phyloP scores from a whole-genome alignment of 2,329 filamentous ascomycete species.

The Verticillium albo-atrum region DNA sequence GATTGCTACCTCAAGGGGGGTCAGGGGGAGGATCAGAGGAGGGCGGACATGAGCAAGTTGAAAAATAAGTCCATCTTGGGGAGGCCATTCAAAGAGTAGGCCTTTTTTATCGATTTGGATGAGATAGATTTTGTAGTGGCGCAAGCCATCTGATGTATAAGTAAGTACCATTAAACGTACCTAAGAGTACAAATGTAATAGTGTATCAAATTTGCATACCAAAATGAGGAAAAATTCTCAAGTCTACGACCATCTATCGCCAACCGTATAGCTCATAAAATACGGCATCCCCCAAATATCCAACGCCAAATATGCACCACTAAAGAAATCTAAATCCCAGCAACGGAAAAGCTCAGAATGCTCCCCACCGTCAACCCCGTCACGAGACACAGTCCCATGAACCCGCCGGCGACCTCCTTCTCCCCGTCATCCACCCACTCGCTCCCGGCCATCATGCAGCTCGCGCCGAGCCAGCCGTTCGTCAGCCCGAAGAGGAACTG shows the following conservation, averaged over 20 bases:
- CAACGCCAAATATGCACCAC: not conserved
- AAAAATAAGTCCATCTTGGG: not conserved
- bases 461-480: slow-evolving; percentile 83
- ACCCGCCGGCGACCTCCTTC: slow-evolving; percentile 82
- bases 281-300: not conserved
- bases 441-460: slow-evolving; percentile 85
- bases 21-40: not conserved
- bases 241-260: not conserved
- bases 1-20: slow-evolving; percentile 7
- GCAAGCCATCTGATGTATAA: not conserved
- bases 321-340: slow-evolving; percentile 35
- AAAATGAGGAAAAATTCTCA: too few relatives aligned
- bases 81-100: not conserved
- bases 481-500: slow-evolving; percentile 79
- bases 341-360: slow-evolving; percentile 76
- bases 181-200: too few relatives aligned
- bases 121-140: not conserved
- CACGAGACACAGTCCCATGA: slow-evolving; percentile 91
- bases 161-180: too few relatives aligned
- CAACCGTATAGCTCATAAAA: not conserved
- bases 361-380: slow-evolving; percentile 81
- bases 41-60: not conserved
- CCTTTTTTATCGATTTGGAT: not conserved
- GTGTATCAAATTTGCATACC: too few relatives aligned
- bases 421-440: slow-evolving; percentile 80